A percentile compares a stretch with the other conserved stretches of the same genome.
phyloP scores from a whole-genome alignment of 208 protist species.

The Leishmania tropica region DNA sequence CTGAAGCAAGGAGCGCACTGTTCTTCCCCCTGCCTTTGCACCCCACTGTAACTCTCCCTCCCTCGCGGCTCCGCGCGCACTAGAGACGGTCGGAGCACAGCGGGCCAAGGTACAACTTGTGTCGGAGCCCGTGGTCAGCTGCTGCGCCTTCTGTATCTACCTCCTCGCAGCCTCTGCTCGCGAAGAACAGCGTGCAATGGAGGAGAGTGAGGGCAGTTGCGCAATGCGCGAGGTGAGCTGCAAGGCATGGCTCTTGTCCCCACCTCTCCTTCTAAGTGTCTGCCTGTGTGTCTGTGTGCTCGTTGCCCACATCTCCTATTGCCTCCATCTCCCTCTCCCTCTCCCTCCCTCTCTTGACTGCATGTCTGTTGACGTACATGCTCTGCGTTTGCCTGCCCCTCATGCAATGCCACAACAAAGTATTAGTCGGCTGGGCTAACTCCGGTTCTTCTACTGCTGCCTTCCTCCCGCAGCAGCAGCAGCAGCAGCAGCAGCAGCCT shows the following conservation, averaged over 20 bases:
- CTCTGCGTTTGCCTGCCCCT: neutral
- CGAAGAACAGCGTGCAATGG: neutral
- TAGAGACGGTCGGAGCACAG: neutral
- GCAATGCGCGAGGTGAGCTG: neutral
- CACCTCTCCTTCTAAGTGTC: neutral
- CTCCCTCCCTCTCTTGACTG: neutral
- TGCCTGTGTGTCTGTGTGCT: neutral
- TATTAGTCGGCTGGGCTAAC: neutral
- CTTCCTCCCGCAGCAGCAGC: neutral
- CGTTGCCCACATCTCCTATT: neutral
- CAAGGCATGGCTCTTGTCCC: neutral
- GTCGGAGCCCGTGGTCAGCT: neutral
- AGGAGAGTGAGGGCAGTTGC: neutral
- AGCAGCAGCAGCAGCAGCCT: neutral
- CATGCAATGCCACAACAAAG: neutral
- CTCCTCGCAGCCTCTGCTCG: neutral
- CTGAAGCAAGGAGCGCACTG: neutral
- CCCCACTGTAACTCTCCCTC: neutral
- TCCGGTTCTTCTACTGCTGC: neutral
- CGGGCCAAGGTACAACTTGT: neutral
- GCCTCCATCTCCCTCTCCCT: neutral
- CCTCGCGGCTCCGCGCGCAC: neutral
- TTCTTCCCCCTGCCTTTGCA: neutral
- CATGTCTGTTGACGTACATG: neutral
- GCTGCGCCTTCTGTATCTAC: neutral